These are phyloP conservation scores for Penicillium sp. DNA, from an alignment of 2,329 filamentous ascomycete species.

Conservation along the genomic window DNA sequence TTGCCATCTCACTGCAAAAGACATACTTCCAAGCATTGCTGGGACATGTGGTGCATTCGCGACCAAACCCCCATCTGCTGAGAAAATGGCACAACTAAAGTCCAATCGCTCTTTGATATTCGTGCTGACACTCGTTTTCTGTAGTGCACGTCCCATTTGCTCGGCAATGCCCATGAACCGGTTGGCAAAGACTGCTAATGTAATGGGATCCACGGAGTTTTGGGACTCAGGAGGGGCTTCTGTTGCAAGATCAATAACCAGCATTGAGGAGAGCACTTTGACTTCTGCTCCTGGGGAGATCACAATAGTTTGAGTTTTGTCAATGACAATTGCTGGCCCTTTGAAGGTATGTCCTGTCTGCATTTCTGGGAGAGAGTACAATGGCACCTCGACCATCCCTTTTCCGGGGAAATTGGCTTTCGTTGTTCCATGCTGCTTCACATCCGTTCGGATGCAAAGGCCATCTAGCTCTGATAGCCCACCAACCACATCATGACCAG, in stretches of 20 bases:
- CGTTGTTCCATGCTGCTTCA: too few species aligned
- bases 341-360: constrained; percentile 43
- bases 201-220: constrained; percentile 67
- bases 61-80: constrained; percentile 70
- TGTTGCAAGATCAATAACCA: too few species aligned
- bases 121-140: constrained; percentile 68
- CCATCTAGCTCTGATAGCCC: too few species aligned
- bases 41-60: constrained; percentile 70
- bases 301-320: constrained; percentile 50
- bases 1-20: too few species aligned
- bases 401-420: too few species aligned
- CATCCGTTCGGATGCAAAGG: too few species aligned
- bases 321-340: constrained; percentile 84
- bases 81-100: constrained; percentile 79
- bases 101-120: constrained; percentile 85
- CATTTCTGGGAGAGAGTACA: too few species aligned
- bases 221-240: constrained; percentile 25
- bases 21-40: constrained; percentile 27
- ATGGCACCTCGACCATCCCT: too few species aligned
- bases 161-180: constrained; percentile 85
- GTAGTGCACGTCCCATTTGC: constrained; percentile 76
- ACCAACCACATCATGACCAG: too few species aligned
- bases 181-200: constrained; percentile 77
- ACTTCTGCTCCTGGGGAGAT: constrained; percentile 35
- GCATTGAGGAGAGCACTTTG: too few species aligned